These are phyloP conservation scores for Parastagonospora nodorum DNA, from an alignment of 2,329 filamentous ascomycete species.

Conservation along the genomic window DNA sequence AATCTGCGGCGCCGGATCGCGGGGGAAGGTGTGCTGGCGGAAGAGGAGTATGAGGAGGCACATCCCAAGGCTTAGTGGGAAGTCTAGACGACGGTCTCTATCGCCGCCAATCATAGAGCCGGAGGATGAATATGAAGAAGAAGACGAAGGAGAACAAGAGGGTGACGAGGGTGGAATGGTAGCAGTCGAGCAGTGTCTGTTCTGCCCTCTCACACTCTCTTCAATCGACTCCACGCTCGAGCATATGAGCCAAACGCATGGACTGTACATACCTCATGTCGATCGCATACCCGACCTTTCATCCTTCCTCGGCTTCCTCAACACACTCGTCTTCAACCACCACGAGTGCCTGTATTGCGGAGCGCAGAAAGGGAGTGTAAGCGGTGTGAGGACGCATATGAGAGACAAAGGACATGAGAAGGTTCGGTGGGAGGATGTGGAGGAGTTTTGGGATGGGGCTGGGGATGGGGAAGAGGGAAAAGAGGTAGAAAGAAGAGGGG, in stretches of 20 bases:
- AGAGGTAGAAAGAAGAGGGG: slow-evolving; percentile 5
- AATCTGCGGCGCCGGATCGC: no score
- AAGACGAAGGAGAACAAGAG: no score
- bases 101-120: no score
- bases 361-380: slow-evolving; percentile 23
- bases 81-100: no score
- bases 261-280: slow-evolving; percentile 32
- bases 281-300: slow-evolving; percentile 31
- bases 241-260: slow-evolving; percentile 39
- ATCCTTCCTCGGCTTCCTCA: slow-evolving; percentile 39
- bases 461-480: slow-evolving; percentile 8
- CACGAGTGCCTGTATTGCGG: slow-evolving; percentile 47
- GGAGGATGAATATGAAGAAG: no score
- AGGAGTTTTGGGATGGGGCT: slow-evolving; percentile 38
- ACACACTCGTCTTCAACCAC: slow-evolving; percentile 26
- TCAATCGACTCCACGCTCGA: slow-evolving; percentile 20
- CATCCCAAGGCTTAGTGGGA: no score
- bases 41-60: no score
- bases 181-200: slow-evolving; percentile 28
- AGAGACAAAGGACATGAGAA: slow-evolving; percentile 43
- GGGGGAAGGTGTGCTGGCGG: no score
- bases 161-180: no score
- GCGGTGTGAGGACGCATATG: slow-evolving; percentile 43
- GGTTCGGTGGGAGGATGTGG: slow-evolving; percentile 41
- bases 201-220: slow-evolving; percentile 25